Evolutionary conservation across 768 basidiomycete genomes (phyloP), one percentile per base, ranked within the genome.

Genomic region (Imleria badia): DNA sequence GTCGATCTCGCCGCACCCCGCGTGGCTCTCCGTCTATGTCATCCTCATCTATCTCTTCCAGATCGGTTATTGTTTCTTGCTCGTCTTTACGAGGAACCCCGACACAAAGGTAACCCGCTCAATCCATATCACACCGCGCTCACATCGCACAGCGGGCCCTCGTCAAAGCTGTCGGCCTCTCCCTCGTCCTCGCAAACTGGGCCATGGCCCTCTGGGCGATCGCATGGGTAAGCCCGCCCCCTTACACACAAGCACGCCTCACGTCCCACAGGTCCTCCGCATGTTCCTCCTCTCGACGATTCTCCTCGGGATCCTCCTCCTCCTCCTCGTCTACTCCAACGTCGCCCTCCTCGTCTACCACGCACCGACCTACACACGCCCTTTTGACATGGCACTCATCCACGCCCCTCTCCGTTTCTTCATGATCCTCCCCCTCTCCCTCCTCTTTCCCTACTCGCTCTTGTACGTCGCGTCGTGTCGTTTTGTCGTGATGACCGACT

Each of bases 351-450:
- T 94, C 40, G 73, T 86, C 15, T 92, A 94, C 64, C 87, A 88
- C 44, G 70, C 78, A 0, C 87, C 87, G 0, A 79, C 75, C 0
- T 73, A 73, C 22, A 67, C 73, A 0, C 79, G 84, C 1, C 91
- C 91, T 0, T 69, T 95, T 38, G 92, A 94, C 68, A 84, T 82
- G 33, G 78, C 85, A 1, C 85, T 95, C 60, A 90, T 97, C 52
- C 94, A 97, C 61, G 89, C 90, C 0, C 95, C 95, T 0, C 75
- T 96, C 49, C 79, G 90, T 3, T 85, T 92, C 55, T 51, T 79
- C 68, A 62, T 83, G 82, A 45, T 88, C 76, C 82, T 89, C 52
- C 73, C 83, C 56, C 33, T 60, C 15, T 66, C 70, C 0, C 51
- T 82, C 41, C 65, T 81, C 57, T 78, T 84, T 56, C 70, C 75